phyloP scores from a whole-genome alignment of 2,329 filamentous ascomycete species.

The Trichophyton equinum region DNA sequence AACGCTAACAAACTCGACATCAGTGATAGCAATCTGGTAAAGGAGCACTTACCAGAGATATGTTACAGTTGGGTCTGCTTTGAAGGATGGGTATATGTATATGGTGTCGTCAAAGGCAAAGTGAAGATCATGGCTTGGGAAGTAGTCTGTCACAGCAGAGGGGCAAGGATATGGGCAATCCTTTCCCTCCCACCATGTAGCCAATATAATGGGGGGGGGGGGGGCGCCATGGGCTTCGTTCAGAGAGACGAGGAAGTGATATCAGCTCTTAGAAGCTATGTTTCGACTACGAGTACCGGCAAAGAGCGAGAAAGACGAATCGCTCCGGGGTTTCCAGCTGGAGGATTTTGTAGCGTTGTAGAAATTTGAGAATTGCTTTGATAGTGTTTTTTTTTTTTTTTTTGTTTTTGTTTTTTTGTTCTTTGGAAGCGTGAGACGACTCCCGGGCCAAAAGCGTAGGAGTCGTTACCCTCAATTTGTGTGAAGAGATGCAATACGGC shows the following conservation, averaged over 20 bases:
- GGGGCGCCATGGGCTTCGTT: not conserved
- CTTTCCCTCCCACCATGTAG: not conserved
- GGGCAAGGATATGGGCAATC: not conserved
- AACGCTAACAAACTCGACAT: not conserved
- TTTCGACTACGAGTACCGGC: constrained; percentile 4
- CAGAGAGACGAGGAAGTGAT: not conserved
- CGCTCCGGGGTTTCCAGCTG: not conserved
- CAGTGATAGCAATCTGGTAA: not conserved
- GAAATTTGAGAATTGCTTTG: constrained; percentile 1
- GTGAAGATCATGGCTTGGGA: not conserved
- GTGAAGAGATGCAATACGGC: constrained; percentile 27
- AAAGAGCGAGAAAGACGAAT: not conserved
- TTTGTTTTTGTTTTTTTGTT: not conserved
- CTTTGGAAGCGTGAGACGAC: not conserved
- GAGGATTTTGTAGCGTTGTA: constrained; percentile 1
- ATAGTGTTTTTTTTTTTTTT: not conserved
- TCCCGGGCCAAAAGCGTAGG: constrained; percentile 24
- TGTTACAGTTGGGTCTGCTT: not conserved
- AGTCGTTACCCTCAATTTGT: constrained; percentile 28
- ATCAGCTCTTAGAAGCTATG: not conserved
- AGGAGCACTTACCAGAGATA: not conserved
- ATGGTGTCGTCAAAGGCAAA: not conserved
- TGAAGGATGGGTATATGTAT: not conserved
- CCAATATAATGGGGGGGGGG: not conserved
- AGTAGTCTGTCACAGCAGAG: not conserved